A percentile compares a stretch with the other conserved stretches of the same genome.
Conservation (phyloP, 345 rosid species). For the Eucalyptus curtisii region DNA sequence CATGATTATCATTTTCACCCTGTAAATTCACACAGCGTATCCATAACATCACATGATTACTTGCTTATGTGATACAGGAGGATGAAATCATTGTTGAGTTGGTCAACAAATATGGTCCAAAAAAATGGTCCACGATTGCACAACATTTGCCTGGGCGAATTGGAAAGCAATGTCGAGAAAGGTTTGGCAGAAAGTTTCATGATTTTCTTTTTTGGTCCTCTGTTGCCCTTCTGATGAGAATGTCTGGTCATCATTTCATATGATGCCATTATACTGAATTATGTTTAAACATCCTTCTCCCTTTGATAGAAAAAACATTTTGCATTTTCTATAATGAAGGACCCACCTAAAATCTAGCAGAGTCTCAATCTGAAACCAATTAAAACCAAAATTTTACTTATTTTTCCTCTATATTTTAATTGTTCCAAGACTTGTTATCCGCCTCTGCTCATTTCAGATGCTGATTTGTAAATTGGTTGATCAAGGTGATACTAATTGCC, state of each 20-base stretch:
- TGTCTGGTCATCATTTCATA: neutral
- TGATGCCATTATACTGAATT: neutral
- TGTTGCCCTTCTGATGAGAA: neutral
- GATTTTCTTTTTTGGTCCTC: neutral
- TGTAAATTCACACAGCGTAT: neutral
- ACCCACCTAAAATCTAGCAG: neutral
- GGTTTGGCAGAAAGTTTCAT: constrained; percentile 23
- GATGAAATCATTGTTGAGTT: constrained; percentile 77
- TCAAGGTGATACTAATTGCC: neutral
- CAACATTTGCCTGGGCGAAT: constrained; percentile 95
- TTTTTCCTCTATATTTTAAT: neutral
- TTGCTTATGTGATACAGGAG: constrained; percentile 35
- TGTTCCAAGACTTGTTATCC: neutral
- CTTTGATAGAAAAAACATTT: neutral
- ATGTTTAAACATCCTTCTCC: neutral
- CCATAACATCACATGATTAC: neutral
- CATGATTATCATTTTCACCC: neutral
- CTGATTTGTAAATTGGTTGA: neutral
- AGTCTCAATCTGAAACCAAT: neutral
- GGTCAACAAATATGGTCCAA: constrained; percentile 81
- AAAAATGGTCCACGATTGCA: constrained; percentile 98
- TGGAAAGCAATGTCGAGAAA: constrained; percentile 97
- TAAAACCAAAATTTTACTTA: neutral
- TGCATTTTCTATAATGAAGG: neutral
- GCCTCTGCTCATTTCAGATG: neutral